Percentiles rank a stretch among this genome's conserved stretches.
phyloP scores from a whole-genome alignment of 2,329 filamentous ascomycete species.

The Fusarium circinatum region DNA sequence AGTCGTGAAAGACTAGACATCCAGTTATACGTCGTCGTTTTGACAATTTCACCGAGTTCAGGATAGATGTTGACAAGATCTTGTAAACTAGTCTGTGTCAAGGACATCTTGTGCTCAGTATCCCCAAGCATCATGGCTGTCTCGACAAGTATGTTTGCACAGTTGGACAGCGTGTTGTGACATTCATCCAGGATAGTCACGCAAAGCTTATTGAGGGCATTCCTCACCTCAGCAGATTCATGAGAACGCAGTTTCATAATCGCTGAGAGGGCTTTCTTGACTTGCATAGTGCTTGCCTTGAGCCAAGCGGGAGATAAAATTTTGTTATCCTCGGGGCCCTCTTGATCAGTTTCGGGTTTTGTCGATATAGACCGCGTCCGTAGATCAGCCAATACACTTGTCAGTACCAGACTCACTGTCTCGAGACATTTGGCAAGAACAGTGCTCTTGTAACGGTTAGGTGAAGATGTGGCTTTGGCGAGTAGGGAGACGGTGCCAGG shows the following conservation, averaged over 20 bases:
- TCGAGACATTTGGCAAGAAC: conserved; percentile 72
- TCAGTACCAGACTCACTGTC: conserved; percentile 65
- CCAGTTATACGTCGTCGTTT: conserved; percentile 82
- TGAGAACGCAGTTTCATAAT: conserved; percentile 80
- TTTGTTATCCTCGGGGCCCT: conserved; percentile 45
- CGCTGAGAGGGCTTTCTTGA: conserved; percentile 83
- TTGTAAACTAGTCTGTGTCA: conserved; percentile 62
- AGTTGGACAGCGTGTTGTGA: conserved; percentile 75
- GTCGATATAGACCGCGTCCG: conserved; percentile 60
- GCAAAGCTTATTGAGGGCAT: conserved; percentile 76
- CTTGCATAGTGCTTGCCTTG: conserved; percentile 79
- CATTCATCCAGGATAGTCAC: conserved; percentile 82
- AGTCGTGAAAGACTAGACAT: conserved; percentile 80
- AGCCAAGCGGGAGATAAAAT: conserved; percentile 72
- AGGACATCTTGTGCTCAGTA: conserved; percentile 53
- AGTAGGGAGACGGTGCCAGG: conserved; percentile 88
- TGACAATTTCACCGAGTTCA: conserved; percentile 71
- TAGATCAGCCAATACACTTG: conserved; percentile 67
- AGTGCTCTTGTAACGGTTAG: conserved; percentile 64
- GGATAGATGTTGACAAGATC: conserved; percentile 72
- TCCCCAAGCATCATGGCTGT: conserved; percentile 77
- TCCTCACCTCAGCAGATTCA: conserved; percentile 73
- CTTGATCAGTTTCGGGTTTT: conserved; percentile 44
- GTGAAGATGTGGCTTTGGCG: conserved; percentile 77
- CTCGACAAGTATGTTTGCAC: conserved; percentile 78